Percentiles rank a stretch among this genome's conserved stretches.
Evolutionary conservation across 495 filamentous ascomycete genomes (phyloP).

Genomic region (Penicillium psychrofluorescens): DNA sequence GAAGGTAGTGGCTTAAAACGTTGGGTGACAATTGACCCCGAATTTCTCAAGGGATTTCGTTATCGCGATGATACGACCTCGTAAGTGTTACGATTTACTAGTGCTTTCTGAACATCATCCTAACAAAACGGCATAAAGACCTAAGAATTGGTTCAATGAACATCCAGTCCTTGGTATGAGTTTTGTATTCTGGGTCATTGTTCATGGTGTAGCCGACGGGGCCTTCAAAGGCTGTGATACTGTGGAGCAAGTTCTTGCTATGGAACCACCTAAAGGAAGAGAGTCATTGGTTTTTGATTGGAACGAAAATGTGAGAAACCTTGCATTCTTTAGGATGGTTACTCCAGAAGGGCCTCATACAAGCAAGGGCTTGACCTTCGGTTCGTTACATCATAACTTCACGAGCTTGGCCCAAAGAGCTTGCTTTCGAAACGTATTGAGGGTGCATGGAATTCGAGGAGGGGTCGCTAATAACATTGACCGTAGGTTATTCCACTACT

Average conservation of each 20-base stretch:
- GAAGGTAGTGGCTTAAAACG: constrained; percentile 3
- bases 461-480: constrained; percentile 10
- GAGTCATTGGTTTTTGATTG: constrained; percentile 14
- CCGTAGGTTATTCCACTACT: no score
- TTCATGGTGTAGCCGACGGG: constrained; percentile 11
- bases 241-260: constrained; percentile 8
- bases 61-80: constrained; percentile 5
- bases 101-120: neutral
- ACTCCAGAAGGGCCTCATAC: constrained; percentile 2
- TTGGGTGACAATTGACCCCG: constrained; percentile 14
- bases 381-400: constrained; percentile 12
- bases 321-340: constrained; percentile 8
- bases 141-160: constrained; percentile 14
- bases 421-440: constrained; percentile 13
- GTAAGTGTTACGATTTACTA: constrained; percentile 5
- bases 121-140: constrained; percentile 2
- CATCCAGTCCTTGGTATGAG: constrained; percentile 10
- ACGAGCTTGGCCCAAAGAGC: constrained; percentile 10
- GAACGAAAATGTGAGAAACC: constrained; percentile 2
- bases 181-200: constrained; percentile 16
- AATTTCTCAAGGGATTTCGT: constrained; percentile 16
- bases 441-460: constrained; percentile 11
- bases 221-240: constrained; percentile 14
- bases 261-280: constrained; percentile 9
- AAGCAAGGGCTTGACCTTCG: constrained; percentile 4